A percentile compares a stretch with the other conserved stretches of the same genome.
These are phyloP conservation scores for Baorangia bicolor DNA, from an alignment of 768 basidiomycete genomes.

Conservation along the genomic window DNA sequence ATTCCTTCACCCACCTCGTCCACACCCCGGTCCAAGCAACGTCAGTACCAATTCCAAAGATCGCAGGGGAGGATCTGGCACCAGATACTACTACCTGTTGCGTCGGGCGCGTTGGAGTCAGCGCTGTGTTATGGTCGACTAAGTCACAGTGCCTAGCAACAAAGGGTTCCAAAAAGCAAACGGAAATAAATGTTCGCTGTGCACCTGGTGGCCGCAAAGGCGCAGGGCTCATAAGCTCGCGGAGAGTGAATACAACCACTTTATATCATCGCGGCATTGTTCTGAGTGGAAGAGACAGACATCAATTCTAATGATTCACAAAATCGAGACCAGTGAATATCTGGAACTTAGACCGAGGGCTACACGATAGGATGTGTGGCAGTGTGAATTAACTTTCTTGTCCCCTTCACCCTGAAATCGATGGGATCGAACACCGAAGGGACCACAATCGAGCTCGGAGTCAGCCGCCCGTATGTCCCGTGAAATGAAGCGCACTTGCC, in stretches of 20 bases:
- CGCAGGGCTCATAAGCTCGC: background rate
- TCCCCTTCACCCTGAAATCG: background rate
- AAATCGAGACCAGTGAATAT: background rate
- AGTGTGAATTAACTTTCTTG: slow-evolving; percentile 1
- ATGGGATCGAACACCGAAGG: background rate
- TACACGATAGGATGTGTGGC: slow-evolving; percentile 1
- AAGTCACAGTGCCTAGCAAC: background rate
- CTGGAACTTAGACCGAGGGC: background rate
- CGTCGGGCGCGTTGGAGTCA: background rate
- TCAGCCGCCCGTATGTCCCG: background rate
- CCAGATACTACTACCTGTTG: background rate
- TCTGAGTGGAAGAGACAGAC: background rate
- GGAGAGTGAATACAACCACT: background rate
- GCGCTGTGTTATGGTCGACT: background rate
- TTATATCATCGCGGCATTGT: background rate
- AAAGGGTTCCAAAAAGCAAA: background rate
- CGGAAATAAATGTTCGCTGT: background rate
- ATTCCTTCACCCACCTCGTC: background rate
- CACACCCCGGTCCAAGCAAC: background rate
- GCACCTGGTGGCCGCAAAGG: background rate
- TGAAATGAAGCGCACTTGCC: background rate
- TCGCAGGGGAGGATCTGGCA: background rate
- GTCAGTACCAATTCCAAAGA: background rate
- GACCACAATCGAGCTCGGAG: background rate
- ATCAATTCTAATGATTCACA: background rate